Conservation (phyloP, 2,329 filamentous ascomycete species). For the Microcyclospora tardicrescens region DNA sequence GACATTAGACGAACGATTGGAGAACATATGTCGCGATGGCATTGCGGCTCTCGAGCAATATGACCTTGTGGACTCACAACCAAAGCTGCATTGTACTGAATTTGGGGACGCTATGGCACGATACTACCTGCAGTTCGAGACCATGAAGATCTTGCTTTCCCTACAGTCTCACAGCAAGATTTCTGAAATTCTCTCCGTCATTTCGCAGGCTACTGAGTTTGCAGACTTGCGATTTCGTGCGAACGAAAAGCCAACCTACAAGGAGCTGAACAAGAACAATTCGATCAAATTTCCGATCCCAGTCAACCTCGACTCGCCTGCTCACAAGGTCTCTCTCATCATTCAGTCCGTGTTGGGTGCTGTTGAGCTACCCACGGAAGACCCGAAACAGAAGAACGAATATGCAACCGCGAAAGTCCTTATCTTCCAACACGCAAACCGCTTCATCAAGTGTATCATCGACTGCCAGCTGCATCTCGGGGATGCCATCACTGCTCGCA, state of each 20-base stretch:
- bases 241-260: conserved; percentile 56
- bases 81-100: conserved; percentile 49
- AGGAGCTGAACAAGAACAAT: conserved; percentile 55
- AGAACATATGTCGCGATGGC: conserved; percentile 57
- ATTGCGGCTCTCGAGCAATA: conserved; percentile 51
- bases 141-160: conserved; percentile 58
- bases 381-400: conserved; percentile 43
- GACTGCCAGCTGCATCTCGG: conserved; percentile 52
- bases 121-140: conserved; percentile 68
- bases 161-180: conserved; percentile 49
- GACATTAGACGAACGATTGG: conserved; percentile 50
- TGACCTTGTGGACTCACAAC: conserved; percentile 40
- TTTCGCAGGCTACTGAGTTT: conserved; percentile 61
- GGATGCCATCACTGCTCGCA: conserved; percentile 55
- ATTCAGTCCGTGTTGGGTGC: conserved; percentile 63
- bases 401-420: conserved; percentile 47
- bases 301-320: conserved; percentile 48
- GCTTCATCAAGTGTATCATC: conserved; percentile 61
- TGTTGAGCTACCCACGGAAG: conserved; percentile 48
- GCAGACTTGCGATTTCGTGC: conserved; percentile 57
- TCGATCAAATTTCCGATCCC: conserved; percentile 60
- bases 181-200: conserved; percentile 52
- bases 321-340: conserved; percentile 66
- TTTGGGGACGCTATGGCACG: conserved; percentile 71
- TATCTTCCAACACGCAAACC: conserved; percentile 56